Base-by-base conservation (phyloP, 2,329 filamentous ascomycete genomes). In the Aspergillus flavus region DNA sequence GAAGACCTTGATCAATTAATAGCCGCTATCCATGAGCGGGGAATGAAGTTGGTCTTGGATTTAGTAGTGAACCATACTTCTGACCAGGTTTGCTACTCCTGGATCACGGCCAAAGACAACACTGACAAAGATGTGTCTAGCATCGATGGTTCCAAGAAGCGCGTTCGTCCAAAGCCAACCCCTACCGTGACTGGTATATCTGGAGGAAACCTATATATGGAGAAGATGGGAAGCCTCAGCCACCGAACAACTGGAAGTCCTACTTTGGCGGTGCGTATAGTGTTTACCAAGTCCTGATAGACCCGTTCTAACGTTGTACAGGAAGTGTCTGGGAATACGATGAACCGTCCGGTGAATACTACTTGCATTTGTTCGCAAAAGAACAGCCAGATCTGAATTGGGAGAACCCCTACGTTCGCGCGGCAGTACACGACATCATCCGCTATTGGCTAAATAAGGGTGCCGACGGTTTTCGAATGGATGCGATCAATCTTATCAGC, bases 371-470 rank as follows among this genome's bases (percentile, higher is more conserved):
- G 12, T 95, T 92, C 74, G 87, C 89, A 4, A 85, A 85, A 7
- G 87, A 91, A 68, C 91, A 94, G 73, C 91, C 92, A 0, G 92
- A 94, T 69, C 82, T 95, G 21, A 95, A 94, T 76, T 94, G 91
- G 91, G 90, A 94, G 72, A 91, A 89, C 63, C 81, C 83, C 0
- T 86, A 85, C 10, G 85, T 89, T 0, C 84, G 91, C 12, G 79
- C 85, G 50, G 91, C 90, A 2, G 87, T 93, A 6, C 91, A 92
- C 75, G 84, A 85, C 19, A 83, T 89, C 4, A 90, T 93, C 85
- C 84, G 85, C 39, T 94, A 93, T 74, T 95, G 92, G 92, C 84
- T 94, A 0, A 81, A 90, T 53, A 85, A 86, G 36, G 91, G 91
- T 5, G 87, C 91, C 0, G 86, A 89, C 53, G 89, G 89, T 2